Percentiles rank a stretch among this genome's conserved stretches.
phyloP scores from a whole-genome alignment of 371 early-diverging fungal genomes.

The Blakeslea trispora region DNA sequence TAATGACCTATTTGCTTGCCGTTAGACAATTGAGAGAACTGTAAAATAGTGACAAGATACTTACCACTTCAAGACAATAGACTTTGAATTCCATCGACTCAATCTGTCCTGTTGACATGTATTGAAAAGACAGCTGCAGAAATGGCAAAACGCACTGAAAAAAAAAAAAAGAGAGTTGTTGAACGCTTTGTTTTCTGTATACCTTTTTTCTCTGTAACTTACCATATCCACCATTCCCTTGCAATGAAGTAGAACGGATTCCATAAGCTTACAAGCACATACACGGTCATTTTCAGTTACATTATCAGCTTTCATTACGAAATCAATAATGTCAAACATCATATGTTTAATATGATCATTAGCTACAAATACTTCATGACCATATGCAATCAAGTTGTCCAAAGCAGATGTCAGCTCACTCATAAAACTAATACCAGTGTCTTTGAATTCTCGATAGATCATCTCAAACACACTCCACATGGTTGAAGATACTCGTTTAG shows the following conservation, averaged over 20 bases:
- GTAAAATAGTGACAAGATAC: too few species aligned
- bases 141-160: constrained; percentile 54
- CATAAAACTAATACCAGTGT: constrained; percentile 77
- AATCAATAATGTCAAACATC: constrained; percentile 71
- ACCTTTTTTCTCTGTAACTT: constrained; percentile 8
- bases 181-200: too few species aligned
- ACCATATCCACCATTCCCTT: constrained; percentile 74
- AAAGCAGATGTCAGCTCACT: constrained; percentile 82
- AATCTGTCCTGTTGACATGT: constrained; percentile 63
- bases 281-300: constrained; percentile 71
- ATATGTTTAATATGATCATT: constrained; percentile 65
- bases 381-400: constrained; percentile 86
- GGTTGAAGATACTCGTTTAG: constrained; percentile 76
- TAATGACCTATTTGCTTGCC: constrained; percentile 63
- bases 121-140: constrained; percentile 64
- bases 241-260: constrained; percentile 77
- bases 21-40: too few species aligned
- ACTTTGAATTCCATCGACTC: constrained; percentile 59
- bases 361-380: constrained; percentile 66
- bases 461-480: constrained; percentile 85
- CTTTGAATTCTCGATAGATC: constrained; percentile 74
- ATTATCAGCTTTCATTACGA: constrained; percentile 71
- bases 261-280: constrained; percentile 76
- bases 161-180: too few species aligned
- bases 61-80: constrained; percentile 61